Conservation (phyloP, 106 monocot species). For the Phalaenopsis aphrodite region DNA sequence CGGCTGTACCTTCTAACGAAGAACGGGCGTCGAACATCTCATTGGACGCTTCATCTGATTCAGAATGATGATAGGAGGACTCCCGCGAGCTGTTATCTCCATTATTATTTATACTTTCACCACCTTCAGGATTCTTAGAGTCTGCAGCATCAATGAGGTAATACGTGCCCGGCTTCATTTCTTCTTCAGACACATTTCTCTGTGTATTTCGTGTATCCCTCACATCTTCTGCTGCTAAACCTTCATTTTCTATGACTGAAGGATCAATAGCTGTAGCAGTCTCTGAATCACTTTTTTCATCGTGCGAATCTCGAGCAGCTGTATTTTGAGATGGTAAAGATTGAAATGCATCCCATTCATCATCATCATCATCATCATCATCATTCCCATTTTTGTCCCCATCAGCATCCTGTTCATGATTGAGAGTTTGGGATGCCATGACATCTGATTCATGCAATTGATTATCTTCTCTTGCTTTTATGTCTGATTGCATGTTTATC, state of each 20-base stretch:
- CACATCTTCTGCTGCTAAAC: too few relatives aligned
- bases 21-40: neutral
- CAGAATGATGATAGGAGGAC: neutral
- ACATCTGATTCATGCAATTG: slow-evolving; percentile 13
- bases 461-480: slow-evolving; percentile 13
- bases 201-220: neutral
- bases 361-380: slow-evolving; percentile 48
- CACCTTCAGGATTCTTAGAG: neutral
- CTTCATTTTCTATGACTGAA: neutral
- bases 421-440: neutral
- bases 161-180: neutral
- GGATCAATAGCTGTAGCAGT: neutral
- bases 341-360: slow-evolving; percentile 95
- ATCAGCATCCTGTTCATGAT: slow-evolving; percentile 13
- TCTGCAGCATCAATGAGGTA: neutral
- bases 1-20: neutral
- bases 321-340: slow-evolving; percentile 53
- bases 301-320: neutral
- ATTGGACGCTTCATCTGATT: neutral
- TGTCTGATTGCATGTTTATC: slow-evolving; percentile 18
- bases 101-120: neutral
- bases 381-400: slow-evolving; percentile 15
- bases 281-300: neutral
- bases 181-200: neutral
- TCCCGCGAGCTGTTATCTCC: neutral